Percentiles rank a stretch among this genome's conserved stretches.
Conservation (phyloP, 495 filamentous ascomycete genomes). For the Parachaetomium inaequale region DNA sequence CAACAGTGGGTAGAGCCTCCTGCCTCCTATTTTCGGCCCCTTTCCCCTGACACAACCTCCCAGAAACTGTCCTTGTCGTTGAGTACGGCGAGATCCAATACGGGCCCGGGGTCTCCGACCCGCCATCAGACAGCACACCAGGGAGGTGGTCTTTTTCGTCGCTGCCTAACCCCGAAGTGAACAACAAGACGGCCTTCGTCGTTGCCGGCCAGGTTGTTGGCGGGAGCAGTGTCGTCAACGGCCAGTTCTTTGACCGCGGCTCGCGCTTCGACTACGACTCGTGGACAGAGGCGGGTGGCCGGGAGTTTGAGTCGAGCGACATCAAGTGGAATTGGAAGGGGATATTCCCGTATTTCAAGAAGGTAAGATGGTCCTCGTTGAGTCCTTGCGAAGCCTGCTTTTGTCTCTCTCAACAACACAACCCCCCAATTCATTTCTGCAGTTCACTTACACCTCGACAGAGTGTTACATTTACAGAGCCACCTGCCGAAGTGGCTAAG, state of each 20-base stretch:
- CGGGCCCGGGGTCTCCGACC: constrained; percentile 21
- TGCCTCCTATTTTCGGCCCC: not conserved
- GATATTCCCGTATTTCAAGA: constrained; percentile 43
- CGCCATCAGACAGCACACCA: constrained; percentile 10
- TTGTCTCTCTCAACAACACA: not conserved
- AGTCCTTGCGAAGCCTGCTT: not conserved
- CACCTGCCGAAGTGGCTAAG: constrained; percentile 9
- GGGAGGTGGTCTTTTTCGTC: constrained; percentile 34
- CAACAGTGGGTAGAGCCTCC: constrained; percentile 7
- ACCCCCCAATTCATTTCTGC: not conserved
- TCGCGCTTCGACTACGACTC: constrained; percentile 44
- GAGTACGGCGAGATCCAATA: constrained; percentile 40
- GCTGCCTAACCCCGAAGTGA: constrained; percentile 34
- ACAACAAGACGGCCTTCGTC: constrained; percentile 32
- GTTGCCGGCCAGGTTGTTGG: constrained; percentile 37
- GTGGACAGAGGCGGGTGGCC: constrained; percentile 51
- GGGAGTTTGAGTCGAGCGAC: not conserved
- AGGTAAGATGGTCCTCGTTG: constrained; percentile 15
- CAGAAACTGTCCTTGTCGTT: constrained; percentile 43
- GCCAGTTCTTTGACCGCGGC: constrained; percentile 39
- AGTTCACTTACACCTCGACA: not conserved
- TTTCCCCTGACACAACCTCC: not conserved
- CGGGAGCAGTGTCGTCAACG: constrained; percentile 43
- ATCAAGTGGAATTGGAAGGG: constrained; percentile 36
- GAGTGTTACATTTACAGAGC: constrained; percentile 29